Percentiles rank a stretch among this genome's conserved stretches.
Conservation (phyloP, 768 basidiomycete species). For the Butyriboletus loyo region DNA sequence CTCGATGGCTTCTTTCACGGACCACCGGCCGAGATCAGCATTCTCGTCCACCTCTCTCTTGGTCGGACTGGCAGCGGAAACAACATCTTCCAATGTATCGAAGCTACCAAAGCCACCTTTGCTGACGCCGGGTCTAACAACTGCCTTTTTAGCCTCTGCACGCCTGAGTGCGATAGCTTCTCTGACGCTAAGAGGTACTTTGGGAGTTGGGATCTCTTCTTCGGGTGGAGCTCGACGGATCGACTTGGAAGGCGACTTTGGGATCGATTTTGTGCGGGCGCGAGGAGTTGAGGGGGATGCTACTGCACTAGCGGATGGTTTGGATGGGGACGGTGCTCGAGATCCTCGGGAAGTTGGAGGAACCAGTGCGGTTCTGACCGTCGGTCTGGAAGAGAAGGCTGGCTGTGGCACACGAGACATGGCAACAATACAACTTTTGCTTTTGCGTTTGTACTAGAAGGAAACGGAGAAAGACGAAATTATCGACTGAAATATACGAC, state of each 20-base stretch:
- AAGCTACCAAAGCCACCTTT: conserved; percentile 35
- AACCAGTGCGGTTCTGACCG: conserved; percentile 26
- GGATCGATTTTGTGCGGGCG: conserved; percentile 36
- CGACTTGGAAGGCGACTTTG: conserved; percentile 34
- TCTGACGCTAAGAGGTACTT: conserved; percentile 50
- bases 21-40: conserved; percentile 55
- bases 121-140: conserved; percentile 23
- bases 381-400: conserved; percentile 31
- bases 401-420: conserved; percentile 44
- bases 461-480: neutral
- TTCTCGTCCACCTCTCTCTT: conserved; percentile 45
- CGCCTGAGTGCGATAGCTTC: conserved; percentile 78
- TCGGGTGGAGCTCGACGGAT: conserved; percentile 22
- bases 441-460: conserved; percentile 5
- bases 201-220: conserved; percentile 30
- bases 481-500: neutral
- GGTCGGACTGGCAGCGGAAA: conserved; percentile 29
- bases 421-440: neutral
- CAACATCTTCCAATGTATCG: conserved; percentile 47
- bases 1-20: conserved; percentile 72
- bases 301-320: conserved; percentile 26
- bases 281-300: conserved; percentile 29
- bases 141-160: conserved; percentile 71
- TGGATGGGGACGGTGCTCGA: conserved; percentile 30
- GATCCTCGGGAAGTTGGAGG: conserved; percentile 29